Base-by-base conservation (phyloP, 352 stramenopile species). In the Phytophthora pini region DNA sequence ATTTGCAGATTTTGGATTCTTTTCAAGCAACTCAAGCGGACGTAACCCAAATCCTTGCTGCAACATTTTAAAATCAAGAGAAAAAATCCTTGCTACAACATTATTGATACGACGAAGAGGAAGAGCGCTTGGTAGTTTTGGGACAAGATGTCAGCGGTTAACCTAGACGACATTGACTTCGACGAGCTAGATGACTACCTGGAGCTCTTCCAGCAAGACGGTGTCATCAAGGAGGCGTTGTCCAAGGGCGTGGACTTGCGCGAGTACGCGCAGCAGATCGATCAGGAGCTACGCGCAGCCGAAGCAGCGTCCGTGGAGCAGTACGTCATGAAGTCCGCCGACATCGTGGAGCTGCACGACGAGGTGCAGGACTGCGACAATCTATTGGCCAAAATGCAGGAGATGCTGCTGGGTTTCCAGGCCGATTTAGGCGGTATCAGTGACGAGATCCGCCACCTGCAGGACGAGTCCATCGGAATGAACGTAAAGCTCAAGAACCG, bases 391-490 rank as follows among this genome's bases (percentile, higher is more conserved):
- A 89, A 92, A 44, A 97, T 99, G 88, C 96, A 99, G 71, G 96
- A 98, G 82, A 98, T 99, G 92, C 74, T 99, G 38, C 74, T 99
- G 22, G 97, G 97, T 7, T 99, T 99, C 77, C 97, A 99, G 80
- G 96, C 96, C 3, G 97, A 99, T 78, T 77, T 99, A 6, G 97
- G 97, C 24, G 96, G 96, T 41, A 97, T 99, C 64, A 98, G 90
- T 65, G 93, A 98, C 50, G 98, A 99, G 74, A 99, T 99, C 73
- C 91, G 93, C 52, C 86, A 98, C 55, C 73, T 99, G 10, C 97
- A 99, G 87, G 90, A 98, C 64, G 95, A 98, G 51, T 97, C 86
- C 13, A 93, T 97, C 50, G 88, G 78, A 46, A 95, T 98, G 79
- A 97, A 96, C 52, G 81, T 98, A 34, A 90, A 98, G 44, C 80